A percentile compares a stretch with the other conserved stretches of the same genome.
Conservation (phyloP, 345 rosid genomes). For the Aegle marmelos region DNA sequence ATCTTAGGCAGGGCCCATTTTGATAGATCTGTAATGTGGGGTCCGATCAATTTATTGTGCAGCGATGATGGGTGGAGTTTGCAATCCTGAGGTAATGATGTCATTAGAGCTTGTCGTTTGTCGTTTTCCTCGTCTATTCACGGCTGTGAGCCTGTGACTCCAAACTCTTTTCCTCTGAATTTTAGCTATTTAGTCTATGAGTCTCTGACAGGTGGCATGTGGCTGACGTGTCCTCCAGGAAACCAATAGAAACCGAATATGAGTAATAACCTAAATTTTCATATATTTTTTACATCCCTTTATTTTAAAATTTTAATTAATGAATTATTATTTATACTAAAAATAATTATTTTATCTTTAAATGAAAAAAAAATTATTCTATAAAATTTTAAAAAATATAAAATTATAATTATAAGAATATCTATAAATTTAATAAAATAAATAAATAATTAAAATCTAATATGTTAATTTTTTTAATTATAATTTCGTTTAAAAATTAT, state of each 20-base stretch:
- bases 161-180: background rate
- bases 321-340: no score
- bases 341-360: no score
- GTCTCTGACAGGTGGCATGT: background rate
- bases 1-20: background rate
- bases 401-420: no score
- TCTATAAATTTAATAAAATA: no score
- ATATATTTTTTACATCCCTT: no score
- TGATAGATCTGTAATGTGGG: background rate
- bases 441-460: no score
- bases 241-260: background rate
- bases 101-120: background rate
- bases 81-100: background rate
- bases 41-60: background rate
- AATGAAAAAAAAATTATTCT: no score
- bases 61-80: background rate
- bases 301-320: no score
- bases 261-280: background rate
- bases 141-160: background rate
- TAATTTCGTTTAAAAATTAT: no score
- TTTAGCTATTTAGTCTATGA: background rate
- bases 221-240: constrained; percentile 5
- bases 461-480: no score
- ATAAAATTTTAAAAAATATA: no score
- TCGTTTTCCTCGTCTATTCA: background rate